A percentile compares a stretch with the other conserved stretches of the same genome.
phyloP scores from a whole-genome alignment of 2,329 filamentous ascomycete species.

The Calonectria fujianensis region DNA sequence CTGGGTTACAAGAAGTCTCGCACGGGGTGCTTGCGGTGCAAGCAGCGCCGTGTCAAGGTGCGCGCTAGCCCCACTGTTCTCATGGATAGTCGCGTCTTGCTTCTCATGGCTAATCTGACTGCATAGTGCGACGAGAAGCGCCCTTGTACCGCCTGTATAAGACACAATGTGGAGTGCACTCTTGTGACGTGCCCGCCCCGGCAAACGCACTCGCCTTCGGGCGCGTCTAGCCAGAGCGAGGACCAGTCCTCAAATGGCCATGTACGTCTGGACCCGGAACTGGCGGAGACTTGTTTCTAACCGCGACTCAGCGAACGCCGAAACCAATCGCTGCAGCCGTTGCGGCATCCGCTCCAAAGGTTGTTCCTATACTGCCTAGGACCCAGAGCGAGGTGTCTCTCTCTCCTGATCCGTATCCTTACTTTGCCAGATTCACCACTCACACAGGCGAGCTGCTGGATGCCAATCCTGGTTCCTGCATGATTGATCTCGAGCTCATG shows the following conservation, averaged over 20 bases:
- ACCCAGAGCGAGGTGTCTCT: neutral
- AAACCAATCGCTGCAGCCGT: neutral
- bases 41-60: constrained; percentile 24
- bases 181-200: neutral
- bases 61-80: neutral
- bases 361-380: neutral
- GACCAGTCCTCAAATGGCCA: neutral
- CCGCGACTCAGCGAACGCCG: neutral
- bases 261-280: neutral
- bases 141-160: neutral
- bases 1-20: constrained; percentile 19
- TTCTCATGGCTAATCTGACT: neutral
- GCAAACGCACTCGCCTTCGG: constrained; percentile 1
- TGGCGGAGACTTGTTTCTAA: neutral
- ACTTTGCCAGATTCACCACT: constrained; percentile 11
- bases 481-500: constrained; percentile 22
- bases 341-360: neutral
- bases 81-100: no score
- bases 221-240: neutral
- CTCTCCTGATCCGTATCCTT: neutral
- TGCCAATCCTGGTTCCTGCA: neutral
- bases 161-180: constrained; percentile 14
- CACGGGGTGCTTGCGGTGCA: constrained; percentile 17
- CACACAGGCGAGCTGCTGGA: neutral
- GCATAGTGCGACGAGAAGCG: constrained; percentile 13